Evolutionary conservation across 176 grass and related monocot species (phyloP).

Genomic region (Rhynchospora breviuscula): DNA sequence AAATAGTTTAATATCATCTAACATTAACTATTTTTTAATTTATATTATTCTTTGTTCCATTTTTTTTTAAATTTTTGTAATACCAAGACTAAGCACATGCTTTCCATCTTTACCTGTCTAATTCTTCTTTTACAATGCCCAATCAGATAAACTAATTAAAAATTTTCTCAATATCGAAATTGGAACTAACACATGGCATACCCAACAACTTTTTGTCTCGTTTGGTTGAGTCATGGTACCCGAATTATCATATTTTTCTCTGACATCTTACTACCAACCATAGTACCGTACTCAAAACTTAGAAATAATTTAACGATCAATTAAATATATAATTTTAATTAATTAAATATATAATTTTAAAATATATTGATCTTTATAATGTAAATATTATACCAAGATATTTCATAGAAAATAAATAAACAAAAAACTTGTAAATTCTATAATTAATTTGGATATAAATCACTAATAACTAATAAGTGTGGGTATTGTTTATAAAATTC

Average conservation of each 20-base stretch:
- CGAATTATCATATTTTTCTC: neutral
- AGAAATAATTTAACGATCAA: neutral
- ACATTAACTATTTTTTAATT: too few relatives aligned
- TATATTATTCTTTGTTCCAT: too few relatives aligned
- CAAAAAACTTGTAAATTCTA: neutral
- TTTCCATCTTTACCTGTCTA: neutral
- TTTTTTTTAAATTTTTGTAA: neutral
- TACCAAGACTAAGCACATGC: conserved; percentile 1
- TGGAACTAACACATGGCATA: conserved; percentile 6
- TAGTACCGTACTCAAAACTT: neutral
- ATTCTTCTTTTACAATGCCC: neutral
- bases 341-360: neutral
- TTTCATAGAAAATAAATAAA: neutral
- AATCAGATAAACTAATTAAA: neutral
- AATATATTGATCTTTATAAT: neutral
- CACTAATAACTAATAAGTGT: too few relatives aligned
- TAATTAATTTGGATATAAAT: neutral
- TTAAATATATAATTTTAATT: neutral
- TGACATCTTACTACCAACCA: neutral
- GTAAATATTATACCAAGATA: neutral
- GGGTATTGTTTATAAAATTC: too few relatives aligned
- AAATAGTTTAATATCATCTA: too few relatives aligned
- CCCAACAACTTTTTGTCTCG: neutral
- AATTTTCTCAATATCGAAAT: neutral
- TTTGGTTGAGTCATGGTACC: neutral